Base-by-base conservation (phyloP, 768 basidiomycete species). In the Macrolepiota fuliginosa region DNA sequence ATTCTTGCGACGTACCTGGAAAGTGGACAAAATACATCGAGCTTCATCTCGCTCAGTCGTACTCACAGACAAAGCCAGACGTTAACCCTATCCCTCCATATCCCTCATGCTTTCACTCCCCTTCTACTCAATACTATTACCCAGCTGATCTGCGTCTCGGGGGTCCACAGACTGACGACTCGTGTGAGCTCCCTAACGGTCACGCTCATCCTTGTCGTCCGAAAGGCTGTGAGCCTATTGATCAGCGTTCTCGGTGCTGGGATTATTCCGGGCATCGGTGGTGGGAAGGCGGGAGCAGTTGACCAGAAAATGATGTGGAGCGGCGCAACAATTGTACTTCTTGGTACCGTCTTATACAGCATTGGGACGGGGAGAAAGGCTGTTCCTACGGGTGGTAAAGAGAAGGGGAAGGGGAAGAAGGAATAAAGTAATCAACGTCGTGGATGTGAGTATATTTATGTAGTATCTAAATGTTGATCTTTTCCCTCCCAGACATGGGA, bases 141-240 rank as follows among this genome's bases (percentile, higher is more conserved):
- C 0, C 93, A 95, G 70, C 79, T 94, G 3, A 63, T 96, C 7
- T 98, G 95, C 73, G 87, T 90, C 15, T 78, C 91, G 0, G 95
- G 95, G 35, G 95, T 96, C 47, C 87, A 97, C 71, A 80, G 92
- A 51, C 81, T 98, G 63, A 93, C 93, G 0, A 86, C 88, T 0
- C 83, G 86, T 50, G 89, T 92, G 5, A 85, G 83, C 54, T 81
- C 89, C 10, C 78, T 94, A 42, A 89, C 84, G 0, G 92, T 94
- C 17, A 91, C 89, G 3, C 87, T 94, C 58, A 81, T 92, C 25
- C 79, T 93, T 45, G 90, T 89, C 56, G 88, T 94, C 17, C 83
- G 92, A 61, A 94, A 94, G 70, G 92, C 91, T 12, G 79, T 83
- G 32, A 92, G 90, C 57, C 75, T 94, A 15, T 72, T 92, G 24